These are phyloP conservation scores for Mortierella sp. DNA, from an alignment of 371 early-diverging fungal species.

Conservation along the genomic window DNA sequence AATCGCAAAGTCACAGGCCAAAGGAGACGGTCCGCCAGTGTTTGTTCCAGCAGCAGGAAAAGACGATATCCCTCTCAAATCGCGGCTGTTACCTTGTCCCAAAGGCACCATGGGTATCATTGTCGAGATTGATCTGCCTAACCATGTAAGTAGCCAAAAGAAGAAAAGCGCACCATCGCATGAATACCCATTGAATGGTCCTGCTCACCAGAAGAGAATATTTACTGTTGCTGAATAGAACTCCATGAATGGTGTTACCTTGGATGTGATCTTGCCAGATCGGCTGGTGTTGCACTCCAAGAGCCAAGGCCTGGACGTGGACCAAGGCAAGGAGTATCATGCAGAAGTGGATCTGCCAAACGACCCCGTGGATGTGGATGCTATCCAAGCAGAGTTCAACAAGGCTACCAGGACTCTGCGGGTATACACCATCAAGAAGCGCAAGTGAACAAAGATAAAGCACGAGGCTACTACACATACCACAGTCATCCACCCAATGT, in stretches of 20 bases:
- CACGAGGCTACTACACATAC: no score
- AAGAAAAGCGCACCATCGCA: no score
- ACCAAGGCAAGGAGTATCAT: slow-evolving; percentile 45
- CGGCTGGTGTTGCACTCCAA: slow-evolving; percentile 38
- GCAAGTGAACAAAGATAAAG: slow-evolving; percentile 14
- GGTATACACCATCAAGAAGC: slow-evolving; percentile 29
- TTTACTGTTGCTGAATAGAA: slow-evolving; percentile 3
- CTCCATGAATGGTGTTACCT: slow-evolving; percentile 25
- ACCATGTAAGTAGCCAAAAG: slow-evolving; percentile 53
- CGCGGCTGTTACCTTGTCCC: slow-evolving; percentile 23
- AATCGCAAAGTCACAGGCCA: not conserved
- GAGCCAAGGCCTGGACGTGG: slow-evolving; percentile 27
- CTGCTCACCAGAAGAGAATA: no score
- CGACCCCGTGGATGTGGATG: slow-evolving; percentile 39
- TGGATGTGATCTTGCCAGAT: slow-evolving; percentile 42
- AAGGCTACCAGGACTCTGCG: slow-evolving; percentile 13
- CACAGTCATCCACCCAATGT: no score
- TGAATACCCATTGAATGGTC: no score
- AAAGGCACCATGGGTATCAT: slow-evolving; percentile 46
- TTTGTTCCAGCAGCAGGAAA: slow-evolving; percentile 30
- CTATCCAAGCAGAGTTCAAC: slow-evolving; percentile 34
- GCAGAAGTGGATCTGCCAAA: slow-evolving; percentile 44
- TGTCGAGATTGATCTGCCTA: slow-evolving; percentile 42
- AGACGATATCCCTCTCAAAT: slow-evolving; percentile 23
- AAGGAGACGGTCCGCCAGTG: no score